A percentile compares a stretch with the other conserved stretches of the same genome.
Evolutionary conservation across 352 stramenopile genomes (phyloP).

Genomic region (Phytophthora citricola): DNA sequence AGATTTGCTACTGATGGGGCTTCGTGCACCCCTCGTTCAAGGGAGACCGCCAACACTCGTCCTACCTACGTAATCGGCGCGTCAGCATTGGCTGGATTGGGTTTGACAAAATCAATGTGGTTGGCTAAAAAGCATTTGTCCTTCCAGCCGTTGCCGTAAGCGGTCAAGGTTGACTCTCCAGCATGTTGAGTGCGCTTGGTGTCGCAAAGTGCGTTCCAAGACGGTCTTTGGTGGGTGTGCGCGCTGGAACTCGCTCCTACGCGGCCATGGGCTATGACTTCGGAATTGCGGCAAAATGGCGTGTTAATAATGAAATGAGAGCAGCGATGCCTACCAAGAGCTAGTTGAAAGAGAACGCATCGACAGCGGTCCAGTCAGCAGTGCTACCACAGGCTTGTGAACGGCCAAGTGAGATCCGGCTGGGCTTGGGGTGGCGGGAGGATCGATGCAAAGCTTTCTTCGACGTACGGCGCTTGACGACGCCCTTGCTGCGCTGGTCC

Average conservation of each 20-base stretch:
- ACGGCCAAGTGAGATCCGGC: constrained; percentile 21
- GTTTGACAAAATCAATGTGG: constrained; percentile 2
- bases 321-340: constrained; percentile 1
- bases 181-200: constrained; percentile 15
- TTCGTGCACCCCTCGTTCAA: constrained; percentile 31
- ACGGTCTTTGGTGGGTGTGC: constrained; percentile 3
- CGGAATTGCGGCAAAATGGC: constrained; percentile 7
- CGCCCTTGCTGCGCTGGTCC: constrained; percentile 14
- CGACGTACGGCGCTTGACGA: constrained; percentile 24
- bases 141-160: constrained; percentile 4
- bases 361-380: constrained; percentile 44
- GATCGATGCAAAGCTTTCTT: constrained; percentile 25
- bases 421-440: constrained; percentile 26
- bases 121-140: constrained; percentile 11
- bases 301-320: constrained; percentile 16
- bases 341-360: constrained; percentile 53
- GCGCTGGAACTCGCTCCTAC: constrained; percentile 2
- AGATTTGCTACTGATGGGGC: constrained; percentile 25
- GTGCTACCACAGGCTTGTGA: constrained; percentile 25
- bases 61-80: constrained; percentile 15
- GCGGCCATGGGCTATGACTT: not conserved
- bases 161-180: constrained; percentile 1
- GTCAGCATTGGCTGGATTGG: constrained; percentile 22
- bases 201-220: constrained; percentile 7
- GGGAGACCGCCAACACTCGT: constrained; percentile 8